Evolutionary conservation across 2,329 filamentous ascomycete genomes (phyloP).

Genomic region (Pseudogymnoascus sp.): DNA sequence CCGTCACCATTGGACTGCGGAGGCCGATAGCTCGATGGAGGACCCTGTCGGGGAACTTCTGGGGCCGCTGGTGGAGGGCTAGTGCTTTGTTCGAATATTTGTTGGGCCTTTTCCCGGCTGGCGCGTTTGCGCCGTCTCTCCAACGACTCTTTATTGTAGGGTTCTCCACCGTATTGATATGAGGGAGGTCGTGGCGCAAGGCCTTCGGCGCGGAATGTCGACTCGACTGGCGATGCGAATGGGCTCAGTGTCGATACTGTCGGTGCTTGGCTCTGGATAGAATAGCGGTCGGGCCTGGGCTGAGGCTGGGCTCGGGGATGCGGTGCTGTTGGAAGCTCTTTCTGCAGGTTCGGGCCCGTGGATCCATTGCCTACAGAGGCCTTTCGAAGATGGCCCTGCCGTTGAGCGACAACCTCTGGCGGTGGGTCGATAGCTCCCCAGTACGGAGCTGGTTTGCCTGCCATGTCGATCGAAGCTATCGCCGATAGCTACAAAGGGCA

Average conservation of each 20-base stretch:
- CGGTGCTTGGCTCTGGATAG: conserved; percentile 48
- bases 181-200: conserved; percentile 54
- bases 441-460: conserved; percentile 6
- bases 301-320: background rate
- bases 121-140: conserved; percentile 38
- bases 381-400: background rate
- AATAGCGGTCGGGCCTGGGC: conserved; percentile 30
- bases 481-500: background rate
- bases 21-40: conserved; percentile 49
- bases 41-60: conserved; percentile 49
- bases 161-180: conserved; percentile 38
- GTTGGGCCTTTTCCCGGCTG: conserved; percentile 35
- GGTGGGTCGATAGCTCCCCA: conserved; percentile 9
- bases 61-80: conserved; percentile 43
- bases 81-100: conserved; percentile 25
- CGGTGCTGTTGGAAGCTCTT: background rate
- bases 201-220: conserved; percentile 43
- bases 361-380: background rate
- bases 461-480: background rate
- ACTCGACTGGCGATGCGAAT: conserved; percentile 45
- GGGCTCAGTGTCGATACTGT: conserved; percentile 53
- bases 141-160: conserved; percentile 34
- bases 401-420: background rate
- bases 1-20: conserved; percentile 35
- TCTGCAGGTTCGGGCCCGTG: background rate